Base-by-base conservation (phyloP, 2,329 filamentous ascomycete species). In the Pezicula radicicola region DNA sequence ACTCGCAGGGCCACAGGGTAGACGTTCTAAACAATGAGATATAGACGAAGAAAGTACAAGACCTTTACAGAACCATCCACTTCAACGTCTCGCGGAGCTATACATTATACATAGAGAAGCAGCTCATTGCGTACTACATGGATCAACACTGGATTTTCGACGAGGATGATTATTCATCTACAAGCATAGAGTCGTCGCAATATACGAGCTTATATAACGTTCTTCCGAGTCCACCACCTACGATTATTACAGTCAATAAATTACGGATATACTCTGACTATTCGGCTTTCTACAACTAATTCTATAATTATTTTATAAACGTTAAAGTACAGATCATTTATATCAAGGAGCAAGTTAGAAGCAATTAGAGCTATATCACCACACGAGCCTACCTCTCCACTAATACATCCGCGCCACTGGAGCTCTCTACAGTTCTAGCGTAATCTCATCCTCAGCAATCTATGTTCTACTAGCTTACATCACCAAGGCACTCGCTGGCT, bases 121-220 rank as follows among this genome's bases (percentile, higher is more conserved):
- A 50, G 48, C 48, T 50, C 40, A 50, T 50, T 50, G 27, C 48
- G 48, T 50, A 50, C 40, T 50, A 50, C 30, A 50, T 50, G 40
- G 48, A 50, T 50, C 25, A 39, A 39, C 48, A 50, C 48, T 50
- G 48, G 48, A 50, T 50, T 35, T 50, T 50, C 48, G 48, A 50
- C 48, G 48, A 50, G 48, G 40, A 50, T 50, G 48, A n/a, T 50
- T 45, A 39, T 44, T 50, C 21, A 45, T n/a, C n/a, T n/a, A 27
- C 40, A 45, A 50, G 28, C 25, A 45, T 36, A 27, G 48, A 45
- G 30, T 37, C 42, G 49, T 45, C 33, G 49, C 19, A 50, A 50
- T 13, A 19, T 45, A 50, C 49, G 49, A 50, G 49, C 49, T 46
- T 50, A n/a, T 28, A 41, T 50, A 30, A 50, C 40, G 49, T 50